Evolutionary conservation across 768 basidiomycete species (phyloP), one percentile per base, ranked within the genome.

Genomic region (Gymnopilus dilepis): DNA sequence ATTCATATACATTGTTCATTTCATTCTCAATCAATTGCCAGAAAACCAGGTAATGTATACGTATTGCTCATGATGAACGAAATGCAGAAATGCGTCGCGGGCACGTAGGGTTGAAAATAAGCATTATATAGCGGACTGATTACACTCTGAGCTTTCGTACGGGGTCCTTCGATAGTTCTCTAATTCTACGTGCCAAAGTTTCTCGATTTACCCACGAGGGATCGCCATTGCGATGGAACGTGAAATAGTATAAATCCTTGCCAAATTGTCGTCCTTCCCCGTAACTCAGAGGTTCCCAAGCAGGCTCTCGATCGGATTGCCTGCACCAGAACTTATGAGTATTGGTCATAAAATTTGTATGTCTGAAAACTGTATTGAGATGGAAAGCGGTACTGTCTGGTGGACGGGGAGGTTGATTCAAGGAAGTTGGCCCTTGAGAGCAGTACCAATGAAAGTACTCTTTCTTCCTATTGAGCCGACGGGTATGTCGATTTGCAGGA

Each of bases 171-270:
- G 13, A 40, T 4, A 4, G 4, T 5, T 40, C 38, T 40, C 47
- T 21, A 6, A 48, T 30, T 12, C 24, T 24, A 21, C 28, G 22
- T 26, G 47, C 47, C 28, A 48, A 30, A 6, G 47, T 26, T 8
- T 48, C 47, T 48, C n/a, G 24, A 24, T 24, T 53, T 4, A 53
- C 52, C 52, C 52, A 53, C 7, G 52, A 53, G 13, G 52, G 52
- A 21, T 53, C 37, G 22, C 52, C 52, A 28, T 6, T n/a, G 12
- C 21, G 31, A 53, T 8, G 26, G 17, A 22, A 17, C 17, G 52
- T 21, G 24, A 53, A 53, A 31, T n/a, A 53, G 37, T 53, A 53
- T 8, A 12, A 21, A 13, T 26, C 5, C 47, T 48, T 8, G 2
- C 47, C 47, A 11, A 48, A 48, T 6, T 12, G 24, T 48, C 47